phyloP scores from a whole-genome alignment of 495 filamentous ascomycete genomes.

The Hypoxylon lienhwacheense region DNA sequence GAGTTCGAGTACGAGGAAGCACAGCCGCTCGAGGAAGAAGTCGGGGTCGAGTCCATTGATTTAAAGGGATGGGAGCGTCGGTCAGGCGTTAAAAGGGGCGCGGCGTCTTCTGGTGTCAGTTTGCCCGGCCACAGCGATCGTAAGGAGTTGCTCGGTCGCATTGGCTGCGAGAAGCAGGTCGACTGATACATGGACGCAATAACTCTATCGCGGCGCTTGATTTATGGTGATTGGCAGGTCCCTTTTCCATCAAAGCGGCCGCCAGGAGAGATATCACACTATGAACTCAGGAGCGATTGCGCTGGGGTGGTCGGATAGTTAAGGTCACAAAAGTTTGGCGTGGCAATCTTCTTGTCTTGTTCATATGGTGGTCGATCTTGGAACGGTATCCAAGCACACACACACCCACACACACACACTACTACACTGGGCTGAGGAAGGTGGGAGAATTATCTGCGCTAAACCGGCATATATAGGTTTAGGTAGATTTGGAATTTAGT shows the following conservation, averaged over 20 bases:
- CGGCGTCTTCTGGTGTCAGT: constrained; percentile 59
- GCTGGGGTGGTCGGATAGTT: constrained; percentile 12
- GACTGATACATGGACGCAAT: constrained; percentile 39
- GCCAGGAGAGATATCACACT: constrained; percentile 7
- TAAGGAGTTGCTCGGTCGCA: constrained; percentile 71
- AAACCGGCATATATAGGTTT: constrained; percentile 37
- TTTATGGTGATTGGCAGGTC: constrained; percentile 8
- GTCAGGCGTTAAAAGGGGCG: constrained; percentile 48
- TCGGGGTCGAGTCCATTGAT: constrained; percentile 63
- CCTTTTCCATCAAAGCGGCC: constrained; percentile 1
- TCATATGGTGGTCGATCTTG: constrained; percentile 28
- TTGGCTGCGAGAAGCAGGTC: constrained; percentile 72
- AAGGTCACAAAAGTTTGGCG: constrained; percentile 25
- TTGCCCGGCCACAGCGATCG: constrained; percentile 70
- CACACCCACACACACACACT: too few species aligned
- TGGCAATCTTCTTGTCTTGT: constrained; percentile 25
- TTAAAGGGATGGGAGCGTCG: constrained; percentile 56
- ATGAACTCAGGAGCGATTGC: constrained; percentile 3
- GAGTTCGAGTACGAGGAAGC: constrained; percentile 52
- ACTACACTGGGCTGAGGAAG: constrained; percentile 12
- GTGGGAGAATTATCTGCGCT: constrained; percentile 22
- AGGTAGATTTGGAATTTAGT: constrained; percentile 37
- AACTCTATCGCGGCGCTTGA: constrained; percentile 4
- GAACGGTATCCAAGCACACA: constrained; percentile 19
- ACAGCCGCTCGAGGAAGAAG: constrained; percentile 62